Evolutionary conservation across 2,329 filamentous ascomycete species (phyloP), one percentile per base, ranked within the genome.

Genomic region (Paraconiothyrium brasiliense): DNA sequence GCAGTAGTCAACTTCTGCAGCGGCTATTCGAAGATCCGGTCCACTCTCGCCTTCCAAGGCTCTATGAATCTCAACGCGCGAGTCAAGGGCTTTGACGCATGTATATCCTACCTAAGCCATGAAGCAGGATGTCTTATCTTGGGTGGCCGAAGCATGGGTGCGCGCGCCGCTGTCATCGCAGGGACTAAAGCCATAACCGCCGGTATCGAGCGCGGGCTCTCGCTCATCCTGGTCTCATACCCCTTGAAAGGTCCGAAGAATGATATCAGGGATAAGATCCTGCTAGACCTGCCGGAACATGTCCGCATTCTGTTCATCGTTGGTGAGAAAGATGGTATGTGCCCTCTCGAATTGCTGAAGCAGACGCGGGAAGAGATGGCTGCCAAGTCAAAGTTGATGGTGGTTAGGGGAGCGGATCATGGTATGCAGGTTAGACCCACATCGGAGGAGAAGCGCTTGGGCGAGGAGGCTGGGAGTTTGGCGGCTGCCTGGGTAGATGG

Each of bases 61-160:
- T 78, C 67, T 27, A 78, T 79, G 73, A 82, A 82, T 54, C 71
- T 83, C 1, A 66, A 65, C 1, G 71, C 76, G 14, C 70, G 81
- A 9, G 70, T 77, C 1, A 79, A 76, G 43, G 71, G 67, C 13
- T 83, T 82, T 57, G 68, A 74, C 20, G 70, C 76, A 4, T 77
- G 79, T n/a, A 62, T 78, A 2, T 67, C 70, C 24, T 60, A 78
- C 43, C 46, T 67, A 2, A 14, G 41, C 3, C 35, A 52, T 3
- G n/a, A 59, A 35, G 34, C 16, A 7, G 24, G 24, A 44, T 43
- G 14, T 9, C 35, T 69, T 6, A 65, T 74, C 3, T 60, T 82
- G 2, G 80, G 80, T 1, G 81, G 81, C 1, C 66, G 80, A 3
- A 82, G 79, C 46, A 82, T 82, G 80, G 81, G 81, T 9, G 76